These are phyloP conservation scores for Haplosporangium sp. DNA, from an alignment of 371 early-diverging fungal species.

Conservation along the genomic window DNA sequence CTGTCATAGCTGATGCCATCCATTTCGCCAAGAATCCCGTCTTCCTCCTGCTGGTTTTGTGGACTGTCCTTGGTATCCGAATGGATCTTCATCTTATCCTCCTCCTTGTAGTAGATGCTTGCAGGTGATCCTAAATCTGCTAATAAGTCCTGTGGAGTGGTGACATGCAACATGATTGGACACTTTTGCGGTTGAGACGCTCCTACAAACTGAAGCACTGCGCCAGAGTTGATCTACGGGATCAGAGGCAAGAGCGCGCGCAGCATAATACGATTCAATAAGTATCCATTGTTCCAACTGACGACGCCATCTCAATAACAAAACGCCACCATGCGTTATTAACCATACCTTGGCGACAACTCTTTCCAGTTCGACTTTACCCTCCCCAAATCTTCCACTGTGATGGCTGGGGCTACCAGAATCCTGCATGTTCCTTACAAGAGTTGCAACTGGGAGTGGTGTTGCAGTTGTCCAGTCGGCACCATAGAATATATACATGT, in stretches of 20 bases:
- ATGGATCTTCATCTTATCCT: slow-evolving; percentile 81
- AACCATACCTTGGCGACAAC: slow-evolving; percentile 63
- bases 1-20: slow-evolving; percentile 48
- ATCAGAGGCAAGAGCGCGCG: neutral
- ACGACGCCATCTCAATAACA: too few species aligned
- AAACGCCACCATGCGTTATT: neutral
- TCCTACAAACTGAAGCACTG: slow-evolving; percentile 35
- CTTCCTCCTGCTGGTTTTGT: slow-evolving; percentile 31
- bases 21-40: slow-evolving; percentile 37
- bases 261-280: neutral
- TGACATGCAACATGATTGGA: slow-evolving; percentile 58
- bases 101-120: slow-evolving; percentile 72
- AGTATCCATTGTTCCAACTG: neutral
- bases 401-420: slow-evolving; percentile 25
- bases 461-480: slow-evolving; percentile 64
- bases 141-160: slow-evolving; percentile 75
- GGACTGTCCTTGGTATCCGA: slow-evolving; percentile 46
- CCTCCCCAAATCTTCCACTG: slow-evolving; percentile 47
- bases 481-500: slow-evolving; percentile 69
- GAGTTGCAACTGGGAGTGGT: slow-evolving; percentile 58
- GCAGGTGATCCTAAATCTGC: slow-evolving; percentile 77
- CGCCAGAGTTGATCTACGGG: slow-evolving; percentile 45
- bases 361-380: slow-evolving; percentile 59
- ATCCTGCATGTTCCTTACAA: slow-evolving; percentile 36
- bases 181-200: slow-evolving; percentile 35